These are phyloP conservation scores for Sporisorium graminicola DNA, from an alignment of 1,284 basidiomycete species.

Conservation along the genomic window DNA sequence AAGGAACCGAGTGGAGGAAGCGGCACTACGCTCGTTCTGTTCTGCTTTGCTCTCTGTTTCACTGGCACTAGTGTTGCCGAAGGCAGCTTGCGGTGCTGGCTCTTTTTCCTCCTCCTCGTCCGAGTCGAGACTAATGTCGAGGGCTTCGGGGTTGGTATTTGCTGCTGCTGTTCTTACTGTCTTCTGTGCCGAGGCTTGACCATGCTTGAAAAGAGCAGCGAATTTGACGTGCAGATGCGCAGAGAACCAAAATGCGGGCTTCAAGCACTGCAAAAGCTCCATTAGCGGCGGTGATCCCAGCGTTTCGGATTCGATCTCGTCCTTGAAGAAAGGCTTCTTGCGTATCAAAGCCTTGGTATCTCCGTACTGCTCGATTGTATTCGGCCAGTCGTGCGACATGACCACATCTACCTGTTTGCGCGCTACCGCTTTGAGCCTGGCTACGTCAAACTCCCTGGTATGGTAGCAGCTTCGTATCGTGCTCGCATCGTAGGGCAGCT, in stretches of 20 bases:
- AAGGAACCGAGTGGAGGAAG: slow-evolving; percentile 79
- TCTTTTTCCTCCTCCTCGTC: slow-evolving; percentile 22
- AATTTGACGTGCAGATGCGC: slow-evolving; percentile 90
- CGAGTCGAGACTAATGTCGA: slow-evolving; percentile 48
- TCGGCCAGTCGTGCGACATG: slow-evolving; percentile 97
- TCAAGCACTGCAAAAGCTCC: slow-evolving; percentile 79
- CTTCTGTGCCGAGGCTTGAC: not conserved
- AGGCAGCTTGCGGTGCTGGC: not conserved
- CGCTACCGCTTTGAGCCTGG: slow-evolving; percentile 81
- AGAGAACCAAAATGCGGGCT: slow-evolving; percentile 93
- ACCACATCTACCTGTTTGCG: slow-evolving; percentile 76
- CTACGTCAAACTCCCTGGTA: slow-evolving; percentile 85
- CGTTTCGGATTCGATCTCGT: slow-evolving; percentile 77
- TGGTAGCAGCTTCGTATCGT: slow-evolving; percentile 90
- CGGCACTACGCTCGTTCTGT: not conserved
- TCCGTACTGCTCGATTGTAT: slow-evolving; percentile 84
- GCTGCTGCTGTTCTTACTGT: not conserved
- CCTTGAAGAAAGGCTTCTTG: slow-evolving; percentile 84
- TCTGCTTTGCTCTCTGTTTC: not conserved
- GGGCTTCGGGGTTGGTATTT: slow-evolving; percentile 49
- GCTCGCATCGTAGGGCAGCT: slow-evolving; percentile 77
- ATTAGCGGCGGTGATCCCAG: slow-evolving; percentile 92
- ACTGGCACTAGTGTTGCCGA: not conserved
- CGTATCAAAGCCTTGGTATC: slow-evolving; percentile 78
- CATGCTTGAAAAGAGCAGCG: slow-evolving; percentile 48